Evolutionary conservation across 2,329 filamentous ascomycete species (phyloP), one percentile per base, ranked within the genome.

Genomic region (Basipetospora chlamydospora): DNA sequence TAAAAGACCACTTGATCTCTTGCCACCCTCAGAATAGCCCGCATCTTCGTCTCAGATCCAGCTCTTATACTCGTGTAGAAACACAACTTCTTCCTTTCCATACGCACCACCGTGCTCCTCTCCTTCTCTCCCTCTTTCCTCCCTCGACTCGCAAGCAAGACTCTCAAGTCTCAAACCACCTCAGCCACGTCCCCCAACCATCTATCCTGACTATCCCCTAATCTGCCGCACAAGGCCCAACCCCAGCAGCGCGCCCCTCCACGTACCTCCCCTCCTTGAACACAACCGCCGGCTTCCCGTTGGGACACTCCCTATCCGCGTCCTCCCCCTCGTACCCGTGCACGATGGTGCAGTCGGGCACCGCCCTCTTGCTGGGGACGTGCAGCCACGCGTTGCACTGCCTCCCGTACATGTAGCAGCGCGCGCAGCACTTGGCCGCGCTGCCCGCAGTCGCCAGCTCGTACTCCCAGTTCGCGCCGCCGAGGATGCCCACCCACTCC

Each of bases 321-420:
- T 38, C 36, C 3, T 40, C 37, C 11, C 44, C 44, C 13, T 26
- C 3, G 29, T 40, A 43, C 13, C 41, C 41, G 18, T 36, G 18
- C 10, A 46, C 44, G 12, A 43, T 28, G 34, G 39, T 43, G 39
- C 44, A 46, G 2, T 32, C 17, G 3, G 43, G 43, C 2, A 32
- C 39, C 3, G 12, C 15, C 16, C 32, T 29, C 8, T 33, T 34
- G 2, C 16, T 17, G 3, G 34, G 26, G 28, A 42, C 33, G 26
- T 38, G 45, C 6, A 46, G 18, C 44, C 44, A 46, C 9, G 39
- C 44, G 20, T 46, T 46, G 28, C 44, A 46, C 18, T 42, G 36
- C 4, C 17, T 21, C 15, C 38, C 33, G 21, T n/a, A 35, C 21
- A 35, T 29, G 28, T 44, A 25, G 26, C 43, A 45, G 23, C 39